phyloP scores from a whole-genome alignment of 129 eudicot species.

The Kitagawia praeruptora region DNA sequence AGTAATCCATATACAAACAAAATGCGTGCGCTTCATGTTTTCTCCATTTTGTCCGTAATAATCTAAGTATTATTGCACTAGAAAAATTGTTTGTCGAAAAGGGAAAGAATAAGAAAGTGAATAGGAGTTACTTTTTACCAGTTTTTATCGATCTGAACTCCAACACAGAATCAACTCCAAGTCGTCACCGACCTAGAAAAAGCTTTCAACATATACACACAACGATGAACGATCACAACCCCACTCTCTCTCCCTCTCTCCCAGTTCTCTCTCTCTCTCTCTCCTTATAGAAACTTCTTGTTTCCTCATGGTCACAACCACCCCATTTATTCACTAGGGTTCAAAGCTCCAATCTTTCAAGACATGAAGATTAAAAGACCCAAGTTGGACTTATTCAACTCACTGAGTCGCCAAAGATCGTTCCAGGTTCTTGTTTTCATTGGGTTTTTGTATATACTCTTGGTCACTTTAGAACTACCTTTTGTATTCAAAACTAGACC shows the following conservation, averaged over 20 bases:
- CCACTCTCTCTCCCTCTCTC: neutral
- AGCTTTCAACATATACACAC: neutral
- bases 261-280: neutral
- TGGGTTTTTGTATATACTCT: slow-evolving; percentile 50
- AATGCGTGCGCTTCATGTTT: too few relatives aligned
- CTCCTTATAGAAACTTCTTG: neutral
- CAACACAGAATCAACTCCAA: too few relatives aligned
- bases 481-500: slow-evolving; percentile 41
- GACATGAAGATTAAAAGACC: slow-evolving; percentile 32
- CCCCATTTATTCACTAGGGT: slow-evolving; percentile 1
- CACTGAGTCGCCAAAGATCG: slow-evolving; percentile 55
- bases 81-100: neutral
- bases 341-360: neutral
- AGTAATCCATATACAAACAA: too few relatives aligned
- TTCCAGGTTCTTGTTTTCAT: slow-evolving; percentile 40
- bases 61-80: too few relatives aligned
- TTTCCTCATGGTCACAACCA: slow-evolving; percentile 14
- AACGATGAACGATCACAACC: neutral
- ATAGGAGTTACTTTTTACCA: neutral
- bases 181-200: neutral
- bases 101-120: neutral
- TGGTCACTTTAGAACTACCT: slow-evolving; percentile 73
- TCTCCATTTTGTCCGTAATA: too few relatives aligned
- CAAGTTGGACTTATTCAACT: slow-evolving; percentile 42
- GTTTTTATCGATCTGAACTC: neutral